Percentiles rank a stretch among this genome's conserved stretches.
phyloP scores from a whole-genome alignment of 176 grass and related monocot species.

The Calamus simplicifolius region DNA sequence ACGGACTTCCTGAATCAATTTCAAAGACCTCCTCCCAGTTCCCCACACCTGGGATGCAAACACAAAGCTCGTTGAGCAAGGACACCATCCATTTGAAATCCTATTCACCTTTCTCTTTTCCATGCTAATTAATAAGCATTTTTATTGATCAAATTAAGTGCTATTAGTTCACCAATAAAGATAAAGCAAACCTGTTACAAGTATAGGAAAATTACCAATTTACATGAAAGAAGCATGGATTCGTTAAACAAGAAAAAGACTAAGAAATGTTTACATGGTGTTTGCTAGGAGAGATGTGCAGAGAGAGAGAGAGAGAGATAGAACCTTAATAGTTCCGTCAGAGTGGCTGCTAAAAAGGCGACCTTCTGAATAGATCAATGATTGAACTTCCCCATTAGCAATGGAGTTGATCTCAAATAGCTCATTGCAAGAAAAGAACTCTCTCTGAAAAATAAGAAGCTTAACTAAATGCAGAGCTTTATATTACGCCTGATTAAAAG shows the following conservation, averaged over 20 bases:
- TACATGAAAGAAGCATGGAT: too few species aligned
- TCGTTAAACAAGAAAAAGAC: too few species aligned
- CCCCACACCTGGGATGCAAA: neutral
- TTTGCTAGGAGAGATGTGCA: neutral
- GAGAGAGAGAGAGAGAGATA: neutral
- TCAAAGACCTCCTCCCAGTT: neutral
- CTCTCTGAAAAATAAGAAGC: neutral
- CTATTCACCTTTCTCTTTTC: too few species aligned
- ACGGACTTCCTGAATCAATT: constrained; percentile 1
- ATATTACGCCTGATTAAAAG: neutral
- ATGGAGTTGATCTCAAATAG: neutral
- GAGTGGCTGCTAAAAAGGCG: neutral
- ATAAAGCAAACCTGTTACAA: too few species aligned
- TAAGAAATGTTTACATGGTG: neutral
- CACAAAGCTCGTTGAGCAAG: neutral
- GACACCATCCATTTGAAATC: too few species aligned
- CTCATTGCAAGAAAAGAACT: neutral
- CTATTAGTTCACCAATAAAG: too few species aligned
- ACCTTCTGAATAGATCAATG: neutral
- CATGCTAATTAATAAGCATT: too few species aligned
- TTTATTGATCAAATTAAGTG: too few species aligned
- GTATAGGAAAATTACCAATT: too few species aligned
- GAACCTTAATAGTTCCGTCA: constrained; percentile 3
- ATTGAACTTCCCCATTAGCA: neutral
- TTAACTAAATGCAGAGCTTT: neutral